Base-by-base conservation (phyloP, 352 stramenopile species). In the Pythium plurisporium region DNA sequence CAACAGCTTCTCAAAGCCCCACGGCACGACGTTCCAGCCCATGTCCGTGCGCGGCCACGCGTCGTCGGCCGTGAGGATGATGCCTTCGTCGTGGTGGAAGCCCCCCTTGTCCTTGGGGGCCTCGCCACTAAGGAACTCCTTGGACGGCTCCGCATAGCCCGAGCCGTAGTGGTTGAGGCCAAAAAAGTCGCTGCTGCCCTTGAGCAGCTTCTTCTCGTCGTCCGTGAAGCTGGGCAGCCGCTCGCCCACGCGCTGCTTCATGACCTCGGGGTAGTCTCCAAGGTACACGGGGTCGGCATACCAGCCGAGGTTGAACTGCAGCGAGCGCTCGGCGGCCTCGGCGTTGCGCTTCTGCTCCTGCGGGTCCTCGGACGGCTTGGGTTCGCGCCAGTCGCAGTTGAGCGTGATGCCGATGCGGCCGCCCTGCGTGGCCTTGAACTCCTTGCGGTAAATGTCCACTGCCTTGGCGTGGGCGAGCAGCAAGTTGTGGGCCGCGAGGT, bases 161-260 rank as follows among this genome's bases (percentile, higher is more conserved):
- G 81, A 82, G 29, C 79, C 82, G 72, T 98, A 99, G 67, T 97
- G 89, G 72, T 99, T 99, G 2, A 99, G 67, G 2, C 91, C 94
- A 33, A 99, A 89, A 67, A 98, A 98, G 62, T 99, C 95, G 29
- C 64, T 80, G 48, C 82, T 96, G 9, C 79, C 82, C n/a, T 36
- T 26, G 43, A 98, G 53, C 25, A 90, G 45, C 23, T 75, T 73
- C 52, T 86, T 80, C 60, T 97, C 81, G 17, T 93, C 70, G 34
- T 79, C 64, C 9, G 93, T 97, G 62, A 98, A 98, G 29, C 56
- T 55, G 5, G 94, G 94, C 26, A 98, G 68, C 12, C 91, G 77
- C 17, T 76, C 59, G 26, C 89, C 87, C 22, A 87, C 74, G 55
- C 81, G 76, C 33, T 91, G 59, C 51, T 81, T 86, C 92, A 98